Evolutionary conservation across 140 eudicot species (phyloP), one percentile per base, ranked within the genome.

Genomic region (Erigeron philadelphicus): DNA sequence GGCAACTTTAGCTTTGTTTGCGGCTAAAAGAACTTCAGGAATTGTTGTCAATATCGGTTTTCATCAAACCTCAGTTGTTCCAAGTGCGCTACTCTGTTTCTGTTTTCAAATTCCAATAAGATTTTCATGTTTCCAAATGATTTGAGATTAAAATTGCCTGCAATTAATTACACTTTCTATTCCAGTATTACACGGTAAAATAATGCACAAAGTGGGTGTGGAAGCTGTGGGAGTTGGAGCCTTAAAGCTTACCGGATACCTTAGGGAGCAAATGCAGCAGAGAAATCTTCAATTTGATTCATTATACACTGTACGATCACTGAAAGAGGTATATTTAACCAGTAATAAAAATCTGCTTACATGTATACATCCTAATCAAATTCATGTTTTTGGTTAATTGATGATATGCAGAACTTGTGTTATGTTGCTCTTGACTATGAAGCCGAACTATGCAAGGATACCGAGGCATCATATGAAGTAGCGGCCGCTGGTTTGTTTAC

Each of bases 171-270:
- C 9, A 6, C 11, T 65, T 61, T 68, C 31, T 50, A 49, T 54
- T 60, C 19, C 83, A 88, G 96, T 88, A 81, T 74, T 88, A 67
- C 76, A 84, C 67, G 96, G 98, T 40, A 88, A 86, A 72, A 82
- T 92, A 66, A 81, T 88, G 96, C 92, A 80, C 75, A 86, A 82
- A 83, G 91, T 92, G 50, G 98, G 96, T 8, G 88, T 92, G 56
- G 98, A 92, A 84, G 81, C 82, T 79, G 74, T 92, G 44, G 96
- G 98, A 64, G 85, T 84, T 61, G 98, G 98, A 76, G 96, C 98
- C 40, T 68, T 92, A 70, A 92, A 92, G 76, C 89, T 92, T 70
- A 92, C 98, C 3, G 96, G 96, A 82, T 92, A 76, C 64, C 96
- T 92, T 53, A 82, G 88, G 84, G 95, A 88, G 59, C 81, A 80